phyloP scores from a whole-genome alignment of 2,329 filamentous ascomycete species.

The Arthroderma uncinatum region DNA sequence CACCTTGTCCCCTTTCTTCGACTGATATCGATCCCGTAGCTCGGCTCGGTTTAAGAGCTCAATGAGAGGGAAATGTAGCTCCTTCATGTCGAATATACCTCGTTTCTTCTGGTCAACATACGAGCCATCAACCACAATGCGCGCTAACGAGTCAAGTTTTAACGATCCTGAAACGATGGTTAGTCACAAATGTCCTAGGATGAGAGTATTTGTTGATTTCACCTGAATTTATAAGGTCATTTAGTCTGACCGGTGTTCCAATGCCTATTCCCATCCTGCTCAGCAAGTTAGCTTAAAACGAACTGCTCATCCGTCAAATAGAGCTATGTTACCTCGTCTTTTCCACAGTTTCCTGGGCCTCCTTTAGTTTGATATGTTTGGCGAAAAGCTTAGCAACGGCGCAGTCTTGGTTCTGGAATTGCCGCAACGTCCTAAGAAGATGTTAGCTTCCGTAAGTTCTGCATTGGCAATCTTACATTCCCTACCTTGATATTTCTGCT shows the following conservation, averaged over 20 bases:
- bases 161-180: constrained; percentile 47
- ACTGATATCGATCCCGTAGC: constrained; percentile 57
- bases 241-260: constrained; percentile 73
- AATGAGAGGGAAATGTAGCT: constrained; percentile 71
- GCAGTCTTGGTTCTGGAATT: constrained; percentile 67
- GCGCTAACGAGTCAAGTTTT: constrained; percentile 58
- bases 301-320: not conserved
- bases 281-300: not conserved
- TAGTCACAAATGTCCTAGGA: not conserved
- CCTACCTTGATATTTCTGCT: constrained; percentile 66
- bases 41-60: constrained; percentile 60
- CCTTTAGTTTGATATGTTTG: constrained; percentile 92
- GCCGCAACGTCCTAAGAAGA: constrained; percentile 51
- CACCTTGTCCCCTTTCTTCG: constrained; percentile 44
- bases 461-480: constrained; percentile 10
- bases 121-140: constrained; percentile 80
- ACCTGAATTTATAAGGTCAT: constrained; percentile 74
- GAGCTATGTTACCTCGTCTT: constrained; percentile 39
- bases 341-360: constrained; percentile 67
- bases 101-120: constrained; percentile 92
- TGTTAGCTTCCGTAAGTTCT: constrained; percentile 8
- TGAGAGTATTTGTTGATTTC: constrained; percentile 21
- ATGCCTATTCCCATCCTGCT: constrained; percentile 73
- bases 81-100: constrained; percentile 89
- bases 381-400: constrained; percentile 87